Conservation (phyloP, 805 yeast genomes). For the Kodamaea laetipori region DNA sequence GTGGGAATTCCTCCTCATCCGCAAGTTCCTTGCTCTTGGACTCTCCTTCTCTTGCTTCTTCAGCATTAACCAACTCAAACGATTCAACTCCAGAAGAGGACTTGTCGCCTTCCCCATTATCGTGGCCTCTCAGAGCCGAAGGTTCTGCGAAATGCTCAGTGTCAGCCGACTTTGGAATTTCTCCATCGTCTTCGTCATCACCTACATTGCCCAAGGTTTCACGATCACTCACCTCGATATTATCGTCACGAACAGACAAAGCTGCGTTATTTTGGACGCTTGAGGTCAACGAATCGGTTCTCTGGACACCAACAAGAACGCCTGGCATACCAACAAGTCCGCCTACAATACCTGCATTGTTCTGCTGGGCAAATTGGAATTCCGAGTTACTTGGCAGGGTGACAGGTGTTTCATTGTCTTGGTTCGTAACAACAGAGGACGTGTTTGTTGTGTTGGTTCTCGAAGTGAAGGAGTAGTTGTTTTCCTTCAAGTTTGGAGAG, state of each 20-base stretch:
- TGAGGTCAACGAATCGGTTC: slow-evolving; percentile 84
- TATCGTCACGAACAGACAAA: slow-evolving; percentile 80
- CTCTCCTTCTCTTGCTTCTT: slow-evolving; percentile 38
- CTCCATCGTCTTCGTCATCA: slow-evolving; percentile 26
- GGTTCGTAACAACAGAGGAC: slow-evolving; percentile 15
- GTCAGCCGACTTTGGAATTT: slow-evolving; percentile 6
- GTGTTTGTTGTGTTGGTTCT: slow-evolving; percentile 6
- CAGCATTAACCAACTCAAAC: slow-evolving; percentile 55
- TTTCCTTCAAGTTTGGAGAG: slow-evolving; percentile 4
- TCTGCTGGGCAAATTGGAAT: slow-evolving; percentile 42
- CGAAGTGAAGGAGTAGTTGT: slow-evolving; percentile 5
- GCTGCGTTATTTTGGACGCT: slow-evolving; percentile 93
- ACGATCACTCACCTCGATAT: slow-evolving; percentile 46
- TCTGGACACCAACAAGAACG: slow-evolving; percentile 47
- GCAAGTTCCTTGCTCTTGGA: slow-evolving; percentile 3
- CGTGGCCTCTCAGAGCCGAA: neutral
- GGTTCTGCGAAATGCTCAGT: slow-evolving; percentile 12
- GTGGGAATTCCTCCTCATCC: slow-evolving; percentile 58
- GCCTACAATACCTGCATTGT: slow-evolving; percentile 35
- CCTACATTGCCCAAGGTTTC: slow-evolving; percentile 35
- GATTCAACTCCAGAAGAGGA: slow-evolving; percentile 51
- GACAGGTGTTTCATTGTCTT: slow-evolving; percentile 46
- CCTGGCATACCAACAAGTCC: slow-evolving; percentile 48
- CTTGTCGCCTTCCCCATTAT: slow-evolving; percentile 40
- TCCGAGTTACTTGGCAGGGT: slow-evolving; percentile 53